These are phyloP conservation scores for Xylaria longipes DNA, from an alignment of 495 filamentous ascomycete species.

Conservation along the genomic window DNA sequence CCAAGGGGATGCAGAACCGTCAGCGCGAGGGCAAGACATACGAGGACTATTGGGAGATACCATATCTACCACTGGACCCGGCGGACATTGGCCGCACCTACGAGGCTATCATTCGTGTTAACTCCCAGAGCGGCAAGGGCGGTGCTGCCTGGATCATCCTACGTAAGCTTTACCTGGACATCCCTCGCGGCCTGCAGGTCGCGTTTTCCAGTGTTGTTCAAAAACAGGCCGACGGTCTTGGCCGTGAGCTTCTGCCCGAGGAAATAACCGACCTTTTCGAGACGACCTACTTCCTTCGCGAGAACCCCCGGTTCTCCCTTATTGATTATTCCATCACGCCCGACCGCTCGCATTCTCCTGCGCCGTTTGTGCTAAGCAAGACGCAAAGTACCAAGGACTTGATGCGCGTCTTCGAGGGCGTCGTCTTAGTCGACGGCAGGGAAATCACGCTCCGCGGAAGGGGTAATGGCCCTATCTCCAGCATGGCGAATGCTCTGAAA, in stretches of 20 bases:
- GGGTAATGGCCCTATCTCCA: slow-evolving; percentile 92
- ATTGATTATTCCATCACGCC: slow-evolving; percentile 92
- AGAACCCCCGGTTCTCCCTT: slow-evolving; percentile 82
- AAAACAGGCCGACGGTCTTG: slow-evolving; percentile 71
- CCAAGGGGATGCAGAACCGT: slow-evolving; percentile 18
- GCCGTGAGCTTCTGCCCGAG: slow-evolving; percentile 78
- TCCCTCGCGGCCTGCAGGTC: slow-evolving; percentile 90
- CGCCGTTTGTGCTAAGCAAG: slow-evolving; percentile 70
- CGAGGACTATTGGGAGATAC: slow-evolving; percentile 72
- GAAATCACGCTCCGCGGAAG: slow-evolving; percentile 81
- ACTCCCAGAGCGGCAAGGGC: slow-evolving; percentile 94
- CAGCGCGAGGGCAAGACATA: slow-evolving; percentile 51
- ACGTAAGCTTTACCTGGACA: slow-evolving; percentile 85
- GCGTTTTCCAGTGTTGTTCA: slow-evolving; percentile 92
- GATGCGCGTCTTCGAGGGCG: slow-evolving; percentile 83
- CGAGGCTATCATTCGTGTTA: slow-evolving; percentile 97
- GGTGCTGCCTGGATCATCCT: slow-evolving; percentile 96
- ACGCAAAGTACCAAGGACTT: slow-evolving; percentile 77
- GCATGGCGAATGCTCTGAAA: slow-evolving; percentile 80
- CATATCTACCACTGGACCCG: slow-evolving; percentile 94
- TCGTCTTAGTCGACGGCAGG: slow-evolving; percentile 80
- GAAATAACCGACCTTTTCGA: slow-evolving; percentile 92
- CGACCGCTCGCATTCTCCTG: slow-evolving; percentile 81
- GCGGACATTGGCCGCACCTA: slow-evolving; percentile 94
- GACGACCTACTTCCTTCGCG: slow-evolving; percentile 80